Evolutionary conservation across 1,284 basidiomycete species (phyloP), one percentile per base, ranked within the genome.

Genomic region (Ceratobasidium sp.): DNA sequence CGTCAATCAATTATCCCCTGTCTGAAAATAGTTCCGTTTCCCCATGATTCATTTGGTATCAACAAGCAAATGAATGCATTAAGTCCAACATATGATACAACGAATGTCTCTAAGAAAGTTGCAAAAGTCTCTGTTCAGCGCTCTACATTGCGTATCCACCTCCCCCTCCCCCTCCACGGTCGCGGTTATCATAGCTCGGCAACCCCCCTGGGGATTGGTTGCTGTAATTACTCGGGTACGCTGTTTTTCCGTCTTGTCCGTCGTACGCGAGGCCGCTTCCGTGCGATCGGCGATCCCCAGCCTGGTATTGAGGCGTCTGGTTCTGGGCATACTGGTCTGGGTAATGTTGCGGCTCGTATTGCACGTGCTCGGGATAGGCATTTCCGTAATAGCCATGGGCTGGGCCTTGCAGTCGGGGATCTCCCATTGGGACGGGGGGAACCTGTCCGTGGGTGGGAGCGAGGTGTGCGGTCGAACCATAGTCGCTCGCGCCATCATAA

Each of bases 401-500:
- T 38, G 62, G 50, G 1, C 35, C 47, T 42, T 65, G 62, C 27
- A 65, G 34, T 17, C 62, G 62, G 32, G 62, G 62, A 53, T 65
- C 62, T 45, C 62, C 50, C 50, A 31, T 54, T 7, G 62, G 49
- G 3, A 65, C 50, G 45, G 47, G 62, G 35, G 62, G 62, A 15
- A 43, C 38, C 38, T 65, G 62, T 20, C 50, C 62, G 27, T 20
- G 25, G 25, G 49, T 50, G 8, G 62, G 62, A 10, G 62, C 62
- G 6, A 65, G 62, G 35, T 65, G 62, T 2, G 62, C 62, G 10
- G 62, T 65, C 49, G 62, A 65, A 43, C 62, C 62, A 45, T 65
- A 65, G 43, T 65, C 62, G 31, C 62, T 65, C 17, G 62, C 62
- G 15, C 50, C 50, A 43, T 65, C 62, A 42, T 65, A 65, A 42